Conservation (phyloP, 306 rosid genomes). For the Quercus rubra region DNA sequence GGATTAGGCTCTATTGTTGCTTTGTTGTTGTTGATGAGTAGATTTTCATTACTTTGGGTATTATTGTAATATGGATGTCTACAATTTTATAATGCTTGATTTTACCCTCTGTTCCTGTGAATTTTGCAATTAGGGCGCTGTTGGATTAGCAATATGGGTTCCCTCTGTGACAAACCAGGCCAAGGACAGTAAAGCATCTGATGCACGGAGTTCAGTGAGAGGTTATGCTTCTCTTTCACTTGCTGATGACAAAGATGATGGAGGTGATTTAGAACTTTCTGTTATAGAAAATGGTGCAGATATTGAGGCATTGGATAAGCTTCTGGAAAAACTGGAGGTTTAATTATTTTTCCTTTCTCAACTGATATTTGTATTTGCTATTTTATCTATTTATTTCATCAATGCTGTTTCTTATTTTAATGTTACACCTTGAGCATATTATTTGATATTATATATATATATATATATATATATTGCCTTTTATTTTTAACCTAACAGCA, state of each 20-base stretch:
- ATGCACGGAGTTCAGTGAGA: no score
- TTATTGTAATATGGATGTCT: neutral
- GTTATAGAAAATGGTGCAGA: conserved; percentile 41
- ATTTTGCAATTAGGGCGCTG: conserved; percentile 72
- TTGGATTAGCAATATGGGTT: conserved; percentile 99
- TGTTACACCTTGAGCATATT: neutral
- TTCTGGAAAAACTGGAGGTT: conserved; percentile 81
- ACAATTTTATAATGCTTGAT: neutral
- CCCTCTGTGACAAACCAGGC: conserved; percentile 83
- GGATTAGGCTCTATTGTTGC: neutral
- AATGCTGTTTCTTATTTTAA: conserved; percentile 7
- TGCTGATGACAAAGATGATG: conserved; percentile 50
- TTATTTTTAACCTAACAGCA: neutral
- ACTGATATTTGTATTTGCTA: neutral
- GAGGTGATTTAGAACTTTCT: conserved; percentile 60
- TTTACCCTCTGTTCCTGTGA: conserved; percentile 6
- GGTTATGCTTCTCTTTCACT: conserved; percentile 63
- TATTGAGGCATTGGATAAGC: conserved; percentile 53
- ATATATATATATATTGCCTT: neutral
- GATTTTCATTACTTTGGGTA: neutral
- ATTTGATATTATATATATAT: neutral
- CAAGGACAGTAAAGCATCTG: conserved; percentile 64
- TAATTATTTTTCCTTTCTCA: conserved; percentile 15
- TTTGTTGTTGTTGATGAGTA: neutral
- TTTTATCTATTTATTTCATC: neutral